Base-by-base conservation (phyloP, 2,329 filamentous ascomycete species). In the Verticillium tricorpus region DNA sequence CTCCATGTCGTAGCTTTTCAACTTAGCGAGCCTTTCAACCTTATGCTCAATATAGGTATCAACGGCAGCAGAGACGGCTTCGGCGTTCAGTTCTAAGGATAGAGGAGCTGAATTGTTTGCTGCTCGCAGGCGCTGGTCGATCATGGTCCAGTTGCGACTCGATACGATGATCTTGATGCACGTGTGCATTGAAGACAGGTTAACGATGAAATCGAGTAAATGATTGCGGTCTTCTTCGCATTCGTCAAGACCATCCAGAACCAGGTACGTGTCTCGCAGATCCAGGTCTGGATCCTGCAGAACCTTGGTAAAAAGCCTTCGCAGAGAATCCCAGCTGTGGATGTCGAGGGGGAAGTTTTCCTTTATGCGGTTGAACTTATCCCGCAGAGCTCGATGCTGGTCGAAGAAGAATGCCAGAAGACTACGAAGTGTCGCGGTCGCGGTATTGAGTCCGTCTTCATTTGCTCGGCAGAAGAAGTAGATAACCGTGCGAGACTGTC, bases 401-500 rank as follows among this genome's bases (percentile, higher is more conserved):
- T 62, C 56, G 2, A 76, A 57, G 1, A 84, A 69, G 19, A 76
- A 35, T 50, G 72, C 79, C 0, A 82, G 69, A 0, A 84, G 68
- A 0, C 80, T 77, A 1, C 77, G 73, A 3, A 83, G 64, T 0
- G 80, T 73, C 1, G 78, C 70, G 0, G 66, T 70, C 0, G 75
- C 74, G 59, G 67, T 77, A 63, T 78, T 79, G 32, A 79, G 52
- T 1, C 66, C 60, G 2, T 63, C 32, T 59, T 80, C 67, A 5
- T 73, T 74, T 15, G 70, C 69, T 64, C 82, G 73, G 66, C 76
- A 82, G 67, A 82, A 77, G 67, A 78, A 79, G 62, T 69, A 77
- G 5, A 60, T 54, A 57, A 25, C 32, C 1, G 37, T 19, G 34
- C 2, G 9, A 2, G 34, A 35, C 12, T 35, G 55, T 14, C 15